Conservation (phyloP, 2,329 filamentous ascomycete species). For the Torrubiella hemipterigena region DNA sequence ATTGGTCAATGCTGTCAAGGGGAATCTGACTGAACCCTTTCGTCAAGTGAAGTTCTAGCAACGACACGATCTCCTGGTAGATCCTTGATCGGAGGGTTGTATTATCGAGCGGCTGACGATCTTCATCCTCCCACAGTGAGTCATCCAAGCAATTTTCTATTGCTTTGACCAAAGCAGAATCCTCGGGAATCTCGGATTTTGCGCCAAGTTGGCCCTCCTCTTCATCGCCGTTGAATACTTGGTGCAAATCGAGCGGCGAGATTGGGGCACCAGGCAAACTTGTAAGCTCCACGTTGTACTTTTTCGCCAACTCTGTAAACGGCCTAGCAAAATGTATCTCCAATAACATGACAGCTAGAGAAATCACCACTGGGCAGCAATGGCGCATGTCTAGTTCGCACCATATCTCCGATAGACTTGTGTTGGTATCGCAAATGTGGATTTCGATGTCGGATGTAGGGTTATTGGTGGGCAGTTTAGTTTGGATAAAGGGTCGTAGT, state of each 20-base stretch:
- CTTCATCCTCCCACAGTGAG: constrained; percentile 2
- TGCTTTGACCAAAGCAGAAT: background rate
- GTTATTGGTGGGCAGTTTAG: too few relatives aligned
- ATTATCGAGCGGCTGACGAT: background rate
- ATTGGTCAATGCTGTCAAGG: constrained; percentile 3
- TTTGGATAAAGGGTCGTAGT: constrained; percentile 7
- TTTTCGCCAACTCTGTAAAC: background rate
- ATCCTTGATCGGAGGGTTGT: background rate
- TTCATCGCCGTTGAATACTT: background rate
- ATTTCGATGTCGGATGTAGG: too few relatives aligned
- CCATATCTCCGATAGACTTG: too few relatives aligned
- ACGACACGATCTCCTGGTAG: constrained; percentile 2
- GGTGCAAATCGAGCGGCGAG: background rate
- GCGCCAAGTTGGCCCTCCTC: background rate
- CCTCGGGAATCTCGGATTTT: constrained; percentile 1
- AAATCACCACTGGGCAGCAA: background rate
- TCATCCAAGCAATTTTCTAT: constrained; percentile 3
- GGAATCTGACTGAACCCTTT: constrained; percentile 3
- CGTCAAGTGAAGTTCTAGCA: constrained; percentile 1
- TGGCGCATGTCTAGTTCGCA: background rate
- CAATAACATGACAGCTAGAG: constrained; percentile 2
- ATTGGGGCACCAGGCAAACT: background rate
- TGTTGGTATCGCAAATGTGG: too few relatives aligned
- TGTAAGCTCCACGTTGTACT: background rate
- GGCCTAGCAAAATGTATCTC: constrained; percentile 1